Base-by-base conservation (phyloP, 2,329 filamentous ascomycete species). In the Fusarium udum region DNA sequence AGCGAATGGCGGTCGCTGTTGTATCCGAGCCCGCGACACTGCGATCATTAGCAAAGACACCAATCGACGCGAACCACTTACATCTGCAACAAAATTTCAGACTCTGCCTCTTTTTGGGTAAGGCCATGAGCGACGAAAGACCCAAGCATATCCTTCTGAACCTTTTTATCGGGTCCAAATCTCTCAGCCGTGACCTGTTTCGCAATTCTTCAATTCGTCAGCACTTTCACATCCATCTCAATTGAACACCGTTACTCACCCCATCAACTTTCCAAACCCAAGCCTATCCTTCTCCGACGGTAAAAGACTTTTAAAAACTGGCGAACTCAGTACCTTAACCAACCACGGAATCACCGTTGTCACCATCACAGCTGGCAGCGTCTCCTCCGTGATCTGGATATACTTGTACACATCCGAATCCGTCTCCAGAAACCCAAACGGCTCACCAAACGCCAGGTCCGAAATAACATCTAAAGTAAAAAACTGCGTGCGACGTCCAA, bases 1-100 rank as follows among this genome's bases (percentile, higher is more conserved):
- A 82, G 6, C 89, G 85, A 15, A 91, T 84, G 4, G 84, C 84
- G 1, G 87, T 88, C 1, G 89, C 87, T 0, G 88, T 89, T 7
- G 87, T 90, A 67, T 91, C 89, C 1, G 87, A 87, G 8, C 89
- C 89, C 9, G 88, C 88, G 10, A 88, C 81, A 45, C 84, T 84
- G 51, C 58, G 4, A 49, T 1, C 1, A n/a, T 69, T 40, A 64
- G 56, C 5, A 0, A 9, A 4, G 14, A 5, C 11, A 22, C 3
- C 2, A 11, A 13, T 4, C 4, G 7, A 34, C 0, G 1, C 5
- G 1, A 16, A 12, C 4, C 2, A 65, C 69, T 71, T 49, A 76
- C 71, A 77, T 77, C 6, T 78, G 75, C 1, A 78, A 60, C 3
- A 78, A 6, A 14, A 79, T 77, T 46, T 82, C 79, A 0, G 78